Evolutionary conservation across 441 rosid species (phyloP).

Genomic region (Populus hybrid): DNA sequence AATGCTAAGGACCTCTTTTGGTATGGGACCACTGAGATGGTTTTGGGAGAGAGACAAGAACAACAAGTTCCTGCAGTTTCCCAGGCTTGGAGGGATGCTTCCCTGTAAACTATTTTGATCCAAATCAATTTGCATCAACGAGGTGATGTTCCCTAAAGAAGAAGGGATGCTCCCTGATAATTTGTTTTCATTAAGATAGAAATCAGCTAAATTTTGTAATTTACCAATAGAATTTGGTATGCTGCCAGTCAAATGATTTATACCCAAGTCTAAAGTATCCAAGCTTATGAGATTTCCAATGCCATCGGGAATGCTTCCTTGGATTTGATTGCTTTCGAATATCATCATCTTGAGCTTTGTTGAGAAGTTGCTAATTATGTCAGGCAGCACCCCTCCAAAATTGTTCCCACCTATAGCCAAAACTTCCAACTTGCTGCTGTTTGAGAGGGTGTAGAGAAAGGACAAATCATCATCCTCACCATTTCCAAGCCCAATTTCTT

Average conservation of each 20-base stretch:
- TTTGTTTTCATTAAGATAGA: no score
- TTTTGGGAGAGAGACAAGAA: no score
- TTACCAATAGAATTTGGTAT: neutral
- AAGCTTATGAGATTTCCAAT: slow-evolving; percentile 4
- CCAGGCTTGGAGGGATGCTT: no score
- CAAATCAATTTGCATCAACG: no score
- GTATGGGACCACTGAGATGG: no score
- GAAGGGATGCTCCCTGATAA: no score
- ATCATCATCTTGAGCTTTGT: neutral
- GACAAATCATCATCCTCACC: neutral
- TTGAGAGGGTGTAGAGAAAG: neutral
- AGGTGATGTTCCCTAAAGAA: no score
- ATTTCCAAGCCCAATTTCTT: slow-evolving; percentile 1
- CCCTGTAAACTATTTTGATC: no score
- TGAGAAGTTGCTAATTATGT: neutral
- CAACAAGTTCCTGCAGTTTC: no score
- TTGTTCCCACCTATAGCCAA: neutral
- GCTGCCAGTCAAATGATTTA: neutral
- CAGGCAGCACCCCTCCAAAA: slow-evolving; percentile 2
- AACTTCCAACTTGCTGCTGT: neutral
- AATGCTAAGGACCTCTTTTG: neutral
- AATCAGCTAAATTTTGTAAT: no score
- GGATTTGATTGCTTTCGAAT: neutral
- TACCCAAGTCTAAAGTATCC: neutral
- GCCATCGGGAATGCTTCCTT: neutral